Evolutionary conservation across 106 monocot species (phyloP).

Genomic region (Amphibolis antarctica): DNA sequence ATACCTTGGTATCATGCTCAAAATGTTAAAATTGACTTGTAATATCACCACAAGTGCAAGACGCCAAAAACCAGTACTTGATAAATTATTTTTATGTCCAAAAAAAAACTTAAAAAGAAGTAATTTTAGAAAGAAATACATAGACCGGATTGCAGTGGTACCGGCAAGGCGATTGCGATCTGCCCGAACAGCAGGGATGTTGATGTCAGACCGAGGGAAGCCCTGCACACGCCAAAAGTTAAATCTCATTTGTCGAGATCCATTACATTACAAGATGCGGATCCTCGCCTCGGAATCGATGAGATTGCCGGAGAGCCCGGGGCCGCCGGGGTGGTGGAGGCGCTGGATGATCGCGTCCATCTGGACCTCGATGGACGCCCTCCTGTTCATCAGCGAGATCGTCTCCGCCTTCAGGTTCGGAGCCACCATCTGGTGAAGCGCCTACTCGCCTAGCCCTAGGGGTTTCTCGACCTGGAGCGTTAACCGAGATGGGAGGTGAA

Average conservation of each 20-base stretch:
- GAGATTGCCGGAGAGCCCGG: conserved; percentile 76
- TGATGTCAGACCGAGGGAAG: conserved; percentile 32
- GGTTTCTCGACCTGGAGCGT: too few species aligned
- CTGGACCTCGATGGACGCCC: conserved; percentile 14
- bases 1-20: too few species aligned
- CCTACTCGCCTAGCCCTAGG: too few species aligned
- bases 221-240: conserved; percentile 25
- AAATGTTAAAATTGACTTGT: too few species aligned
- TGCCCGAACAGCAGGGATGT: conserved; percentile 20
- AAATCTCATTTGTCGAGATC: too few species aligned
- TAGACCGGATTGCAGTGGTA: not conserved
- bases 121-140: too few species aligned
- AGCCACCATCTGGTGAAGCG: conserved; percentile 26
- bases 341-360: conserved; percentile 23
- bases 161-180: conserved; percentile 28
- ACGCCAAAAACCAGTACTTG: too few species aligned
- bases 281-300: conserved; percentile 51
- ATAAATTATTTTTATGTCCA: too few species aligned
- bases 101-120: too few species aligned
- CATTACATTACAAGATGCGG: too few species aligned
- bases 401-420: conserved; percentile 43
- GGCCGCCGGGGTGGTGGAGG: conserved; percentile 14
- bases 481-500: too few species aligned
- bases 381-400: conserved; percentile 18
- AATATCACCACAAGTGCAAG: too few species aligned